Evolutionary conservation across 345 rosid species (phyloP).

Genomic region (Dimocarpus longan): DNA sequence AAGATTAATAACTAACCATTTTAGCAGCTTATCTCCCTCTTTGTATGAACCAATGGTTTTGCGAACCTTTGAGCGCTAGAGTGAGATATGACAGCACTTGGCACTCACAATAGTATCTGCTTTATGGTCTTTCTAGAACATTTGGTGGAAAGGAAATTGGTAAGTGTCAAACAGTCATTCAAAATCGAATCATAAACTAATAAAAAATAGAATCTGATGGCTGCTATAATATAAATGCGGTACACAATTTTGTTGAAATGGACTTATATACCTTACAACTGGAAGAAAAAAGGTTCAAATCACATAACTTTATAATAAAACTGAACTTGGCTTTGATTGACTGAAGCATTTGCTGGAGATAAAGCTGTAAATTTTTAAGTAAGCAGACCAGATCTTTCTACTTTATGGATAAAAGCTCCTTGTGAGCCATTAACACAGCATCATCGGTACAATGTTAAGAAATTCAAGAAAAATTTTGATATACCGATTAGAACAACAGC

Average conservation of each 20-base stretch:
- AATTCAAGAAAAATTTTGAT: background rate
- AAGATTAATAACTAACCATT: slow-evolving; percentile 1
- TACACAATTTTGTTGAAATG: slow-evolving; percentile 20
- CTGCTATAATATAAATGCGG: slow-evolving; percentile 20
- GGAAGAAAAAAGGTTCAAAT: slow-evolving; percentile 1
- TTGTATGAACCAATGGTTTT: slow-evolving; percentile 33
- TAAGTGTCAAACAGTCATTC: background rate
- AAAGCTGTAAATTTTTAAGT: slow-evolving; percentile 16
- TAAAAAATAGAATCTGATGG: slow-evolving; percentile 11
- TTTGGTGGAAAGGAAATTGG: slow-evolving; percentile 12
- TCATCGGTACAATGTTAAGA: background rate
- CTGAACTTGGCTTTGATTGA: slow-evolving; percentile 8
- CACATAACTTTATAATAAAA: background rate
- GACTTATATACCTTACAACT: slow-evolving; percentile 13
- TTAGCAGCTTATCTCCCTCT: slow-evolving; percentile 25
- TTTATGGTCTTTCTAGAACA: slow-evolving; percentile 20
- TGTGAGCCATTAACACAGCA: background rate
- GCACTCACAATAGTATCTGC: slow-evolving; percentile 29
- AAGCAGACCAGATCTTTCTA: background rate
- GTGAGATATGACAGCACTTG: slow-evolving; percentile 33
- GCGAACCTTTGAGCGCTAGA: slow-evolving; percentile 9
- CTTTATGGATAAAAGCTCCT: background rate
- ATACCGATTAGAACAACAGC: background rate
- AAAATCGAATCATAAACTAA: background rate
- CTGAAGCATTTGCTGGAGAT: slow-evolving; percentile 2